phyloP scores from a whole-genome alignment of 345 rosid species.

The Populus nigra region DNA sequence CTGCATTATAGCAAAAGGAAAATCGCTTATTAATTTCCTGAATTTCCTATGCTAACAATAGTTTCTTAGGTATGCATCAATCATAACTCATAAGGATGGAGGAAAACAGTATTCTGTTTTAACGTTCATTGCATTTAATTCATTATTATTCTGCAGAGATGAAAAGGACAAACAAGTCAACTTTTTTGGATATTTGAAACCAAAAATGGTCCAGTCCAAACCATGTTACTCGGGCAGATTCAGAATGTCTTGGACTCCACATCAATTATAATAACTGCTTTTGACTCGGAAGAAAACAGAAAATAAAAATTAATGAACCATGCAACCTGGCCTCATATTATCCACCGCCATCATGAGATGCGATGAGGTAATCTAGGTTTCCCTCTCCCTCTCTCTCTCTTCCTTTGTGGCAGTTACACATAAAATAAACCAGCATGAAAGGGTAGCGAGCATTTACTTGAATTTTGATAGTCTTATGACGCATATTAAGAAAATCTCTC shows the following conservation, averaged over 20 bases:
- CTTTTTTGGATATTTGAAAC: not conserved
- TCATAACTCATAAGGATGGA: not conserved
- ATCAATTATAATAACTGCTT: not conserved
- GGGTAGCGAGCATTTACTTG: slow-evolving; percentile 50
- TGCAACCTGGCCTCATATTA: not conserved
- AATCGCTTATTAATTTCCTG: not conserved
- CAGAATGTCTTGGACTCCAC: not conserved
- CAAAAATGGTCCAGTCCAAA: not conserved
- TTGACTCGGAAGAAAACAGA: not conserved
- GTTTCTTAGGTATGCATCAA: not conserved
- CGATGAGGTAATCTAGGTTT: not conserved
- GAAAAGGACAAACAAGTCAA: not conserved
- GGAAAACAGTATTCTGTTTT: not conserved
- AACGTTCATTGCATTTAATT: not conserved
- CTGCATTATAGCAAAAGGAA: slow-evolving; percentile 40
- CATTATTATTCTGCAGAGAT: not conserved
- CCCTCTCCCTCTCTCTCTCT: not conserved
- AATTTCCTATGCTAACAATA: not conserved
- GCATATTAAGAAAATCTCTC: slow-evolving; percentile 65
- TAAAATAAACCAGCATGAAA: slow-evolving; percentile 1
- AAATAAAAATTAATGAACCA: not conserved
- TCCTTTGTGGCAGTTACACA: not conserved
- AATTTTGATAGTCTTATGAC: slow-evolving; percentile 70
- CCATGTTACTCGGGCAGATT: not conserved
- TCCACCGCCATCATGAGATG: not conserved